Evolutionary conservation across 192 early-diverging fungal genomes (phyloP).

Genomic region (Cladochytrium replicatum): DNA sequence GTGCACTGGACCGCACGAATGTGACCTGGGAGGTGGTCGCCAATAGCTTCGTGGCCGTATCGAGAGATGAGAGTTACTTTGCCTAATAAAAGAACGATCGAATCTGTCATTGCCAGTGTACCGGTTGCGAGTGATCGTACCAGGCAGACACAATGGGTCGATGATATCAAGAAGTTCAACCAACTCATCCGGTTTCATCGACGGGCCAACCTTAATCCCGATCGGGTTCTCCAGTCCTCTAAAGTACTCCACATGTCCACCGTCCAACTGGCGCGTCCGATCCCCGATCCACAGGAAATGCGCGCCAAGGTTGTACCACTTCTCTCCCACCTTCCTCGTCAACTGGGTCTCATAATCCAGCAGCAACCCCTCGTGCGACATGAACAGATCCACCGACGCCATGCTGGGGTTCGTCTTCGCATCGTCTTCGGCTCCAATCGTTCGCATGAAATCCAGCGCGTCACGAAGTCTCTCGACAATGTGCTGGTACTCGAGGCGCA

Average conservation of each 20-base stretch:
- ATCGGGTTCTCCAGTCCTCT: constrained; percentile 94
- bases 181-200: constrained; percentile 80
- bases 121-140: too few relatives aligned
- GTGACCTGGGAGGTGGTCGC: constrained; percentile 71
- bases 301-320: constrained; percentile 79
- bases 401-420: constrained; percentile 32
- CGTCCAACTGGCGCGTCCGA: constrained; percentile 88
- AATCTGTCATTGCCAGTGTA: background rate
- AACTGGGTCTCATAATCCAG: constrained; percentile 87
- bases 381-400: constrained; percentile 78
- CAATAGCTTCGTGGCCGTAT: constrained; percentile 82
- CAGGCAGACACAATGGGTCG: constrained; percentile 73
- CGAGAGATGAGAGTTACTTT: constrained; percentile 94
- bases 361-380: constrained; percentile 91
- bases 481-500: constrained; percentile 77
- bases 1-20: constrained; percentile 82
- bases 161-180: constrained; percentile 74
- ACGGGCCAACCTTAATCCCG: constrained; percentile 92
- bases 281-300: constrained; percentile 99
- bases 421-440: constrained; percentile 75
- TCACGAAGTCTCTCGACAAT: constrained; percentile 84
- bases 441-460: constrained; percentile 87
- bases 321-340: constrained; percentile 50
- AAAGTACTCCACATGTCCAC: constrained; percentile 96
- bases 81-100: constrained; percentile 30